Base-by-base conservation (phyloP, 2,329 filamentous ascomycete species). In the Paraconiothyrium sp. region DNA sequence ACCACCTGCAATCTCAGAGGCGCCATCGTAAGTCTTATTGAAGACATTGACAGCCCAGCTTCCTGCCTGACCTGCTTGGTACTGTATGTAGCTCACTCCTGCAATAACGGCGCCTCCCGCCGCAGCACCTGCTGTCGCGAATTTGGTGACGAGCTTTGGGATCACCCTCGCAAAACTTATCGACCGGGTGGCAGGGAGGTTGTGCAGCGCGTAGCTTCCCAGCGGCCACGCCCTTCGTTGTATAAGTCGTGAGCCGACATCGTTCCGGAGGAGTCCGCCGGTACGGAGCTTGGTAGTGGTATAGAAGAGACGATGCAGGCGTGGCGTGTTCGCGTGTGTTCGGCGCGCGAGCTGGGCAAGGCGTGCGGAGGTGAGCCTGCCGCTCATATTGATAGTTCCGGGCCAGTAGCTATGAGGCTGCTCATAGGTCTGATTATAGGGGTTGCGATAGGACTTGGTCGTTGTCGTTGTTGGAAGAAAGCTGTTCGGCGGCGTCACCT, bases 11-110 rank as follows among this genome's bases (percentile, higher is more conserved):
- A 91, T 87, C 39, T 82, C 86, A 4, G 88, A 84, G 14, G 93
- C 89, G 9, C 88, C 86, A 65, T 96, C 92, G 58, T 76, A 90
- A 4, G 92, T 91, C 60, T 86, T 87, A 59, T 86, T 89, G 72
- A 95, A 89, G 35, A 97, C 75, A 69, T 96, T 93, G 63, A 91
- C 84, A 2, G 89, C 90, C 78, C 91, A 94, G 62, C 87, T 92
- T 62, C 91, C 91, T 24, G 91, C 90, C 83, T 93, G 92, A 59
- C 90, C 89, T 65, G 95, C 94, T 80, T 99, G 95, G 77, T 99
- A 98, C 77, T 99, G 95, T 52, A 99, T 82, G 86, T 97, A 99
- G 30, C 93, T 93, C 61, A 96, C 82, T 2, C 92, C 92, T 14
- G 92, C 94, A 67, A 99, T 87, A 73, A 93, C 92, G 50, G 94